Evolutionary conservation across 192 early-diverging fungal genomes (phyloP), one percentile per base, ranked within the genome.

Genomic region (Coemansia sp.): DNA sequence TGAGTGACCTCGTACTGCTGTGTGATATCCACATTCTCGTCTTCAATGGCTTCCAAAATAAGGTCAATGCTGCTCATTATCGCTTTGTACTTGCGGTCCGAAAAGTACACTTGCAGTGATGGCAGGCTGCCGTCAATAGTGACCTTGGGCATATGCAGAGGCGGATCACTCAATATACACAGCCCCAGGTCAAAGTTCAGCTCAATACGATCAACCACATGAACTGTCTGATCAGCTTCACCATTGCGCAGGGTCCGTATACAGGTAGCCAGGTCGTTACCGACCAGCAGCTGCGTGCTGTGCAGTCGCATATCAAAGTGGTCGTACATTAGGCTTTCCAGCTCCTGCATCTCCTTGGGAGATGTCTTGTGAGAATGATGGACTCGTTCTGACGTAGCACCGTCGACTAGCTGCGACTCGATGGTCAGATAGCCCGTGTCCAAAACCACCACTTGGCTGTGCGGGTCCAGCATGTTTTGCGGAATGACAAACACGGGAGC

Each of bases 401-500:
- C 84, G 37, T 83, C 82, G 1, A 91, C 89, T 28, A 94, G 68
- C 46, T 94, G 87, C 40, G 89, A 92, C 62, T 90, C 86, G 7
- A 99, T 86, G 21, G 86, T 80, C 54, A 99, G 89, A 49, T 91
- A 91, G 48, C 97, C 97, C 15, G 90, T 90, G 68, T 99, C 95
- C 15, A 99, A 65, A 2, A 96, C 89, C 13, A 93, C 79, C 5
- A 94, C 88, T 47, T 81, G 69, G 14, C 87, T 67, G 43, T 85
- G 68, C 31, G 68, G 62, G 30, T 75, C 65, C 5, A 73, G 67
- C 26, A 75, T 82, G 64, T 83, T 78, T 57, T 88, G 84, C 0
- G 94, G 94, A 19, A 99, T 81, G 14, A 96, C 81, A 78, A 99
- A 86, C 41, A 97, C 89, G 2, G 97, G 97, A 4, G 97, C 97